A percentile compares a stretch with the other conserved stretches of the same genome.
phyloP scores from a whole-genome alignment of 2,329 filamentous ascomycete species.

The Sphaerulina musiva region DNA sequence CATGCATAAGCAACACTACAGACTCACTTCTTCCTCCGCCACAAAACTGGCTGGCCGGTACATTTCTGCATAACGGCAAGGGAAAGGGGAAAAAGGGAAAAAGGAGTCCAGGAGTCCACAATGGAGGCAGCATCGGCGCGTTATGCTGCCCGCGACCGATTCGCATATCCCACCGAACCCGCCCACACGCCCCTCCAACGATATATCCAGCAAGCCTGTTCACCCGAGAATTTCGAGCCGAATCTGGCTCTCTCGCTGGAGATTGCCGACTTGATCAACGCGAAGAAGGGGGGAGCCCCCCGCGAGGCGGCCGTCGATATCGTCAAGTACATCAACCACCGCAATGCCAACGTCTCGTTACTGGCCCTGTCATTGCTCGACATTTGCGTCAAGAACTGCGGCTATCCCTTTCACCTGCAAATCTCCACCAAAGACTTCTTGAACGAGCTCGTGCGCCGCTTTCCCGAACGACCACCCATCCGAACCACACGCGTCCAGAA shows the following conservation, averaged over 20 bases:
- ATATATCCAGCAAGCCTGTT: conserved; percentile 93
- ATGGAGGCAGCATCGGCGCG: conserved; percentile 94
- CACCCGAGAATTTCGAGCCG: conserved; percentile 94
- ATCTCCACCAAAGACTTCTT: conserved; percentile 98
- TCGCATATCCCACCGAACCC: conserved; percentile 71
- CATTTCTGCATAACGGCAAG: no score
- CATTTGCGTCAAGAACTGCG: conserved; percentile 99
- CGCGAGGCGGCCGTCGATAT: conserved; percentile 91
- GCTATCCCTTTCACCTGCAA: conserved; percentile 96
- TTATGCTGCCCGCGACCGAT: conserved; percentile 91
- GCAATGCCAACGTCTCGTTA: conserved; percentile 90
- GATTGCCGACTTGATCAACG: conserved; percentile 92
- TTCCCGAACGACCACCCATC: conserved; percentile 85
- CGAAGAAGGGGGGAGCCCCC: conserved; percentile 91
- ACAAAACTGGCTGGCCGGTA: no score
- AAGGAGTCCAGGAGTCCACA: neutral
- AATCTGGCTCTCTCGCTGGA: conserved; percentile 95
- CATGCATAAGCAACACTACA: no score
- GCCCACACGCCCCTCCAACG: conserved; percentile 82
- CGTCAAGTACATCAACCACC: conserved; percentile 90
- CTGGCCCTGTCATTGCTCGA: conserved; percentile 86
- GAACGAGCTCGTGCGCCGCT: conserved; percentile 92
- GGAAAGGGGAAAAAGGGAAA: no score
- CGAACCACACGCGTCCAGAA: conserved; percentile 80
- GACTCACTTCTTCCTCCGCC: no score